Conservation (phyloP, 495 filamentous ascomycete genomes). For the Pyrenula aspistea region DNA sequence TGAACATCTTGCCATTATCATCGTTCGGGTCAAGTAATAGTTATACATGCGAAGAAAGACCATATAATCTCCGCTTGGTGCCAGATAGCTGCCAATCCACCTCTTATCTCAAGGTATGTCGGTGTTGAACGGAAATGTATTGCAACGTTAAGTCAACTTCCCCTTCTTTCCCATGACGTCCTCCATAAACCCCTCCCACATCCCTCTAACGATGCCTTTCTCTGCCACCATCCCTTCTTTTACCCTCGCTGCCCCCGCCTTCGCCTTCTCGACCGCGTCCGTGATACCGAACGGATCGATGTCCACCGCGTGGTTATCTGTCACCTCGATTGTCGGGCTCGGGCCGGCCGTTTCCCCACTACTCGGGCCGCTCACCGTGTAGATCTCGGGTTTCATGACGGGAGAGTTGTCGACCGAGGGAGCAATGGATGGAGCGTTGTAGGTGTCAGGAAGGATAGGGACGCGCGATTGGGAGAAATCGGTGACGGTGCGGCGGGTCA, state of each 20-base stretch:
- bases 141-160: background rate
- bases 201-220: constrained; percentile 29
- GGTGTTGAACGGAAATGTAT: too few species aligned
- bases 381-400: constrained; percentile 46
- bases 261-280: constrained; percentile 32
- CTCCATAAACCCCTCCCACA: constrained; percentile 46
- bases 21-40: too few species aligned
- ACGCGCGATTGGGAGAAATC: constrained; percentile 22
- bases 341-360: background rate
- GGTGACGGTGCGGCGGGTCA: constrained; percentile 11
- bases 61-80: too few species aligned
- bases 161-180: constrained; percentile 36
- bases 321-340: constrained; percentile 45
- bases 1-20: too few species aligned
- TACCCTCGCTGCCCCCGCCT: constrained; percentile 23
- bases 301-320: constrained; percentile 42
- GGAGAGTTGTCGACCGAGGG: constrained; percentile 8
- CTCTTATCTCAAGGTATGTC: too few species aligned
- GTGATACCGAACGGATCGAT: constrained; percentile 41
- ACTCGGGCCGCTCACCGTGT: constrained; percentile 34
- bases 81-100: too few species aligned
- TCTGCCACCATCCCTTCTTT: constrained; percentile 24
- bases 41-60: too few species aligned
- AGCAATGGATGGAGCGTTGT: constrained; percentile 13
- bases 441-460: constrained; percentile 41